Evolutionary conservation across 1,284 basidiomycete genomes (phyloP).

Genomic region (Irpex lacteus): DNA sequence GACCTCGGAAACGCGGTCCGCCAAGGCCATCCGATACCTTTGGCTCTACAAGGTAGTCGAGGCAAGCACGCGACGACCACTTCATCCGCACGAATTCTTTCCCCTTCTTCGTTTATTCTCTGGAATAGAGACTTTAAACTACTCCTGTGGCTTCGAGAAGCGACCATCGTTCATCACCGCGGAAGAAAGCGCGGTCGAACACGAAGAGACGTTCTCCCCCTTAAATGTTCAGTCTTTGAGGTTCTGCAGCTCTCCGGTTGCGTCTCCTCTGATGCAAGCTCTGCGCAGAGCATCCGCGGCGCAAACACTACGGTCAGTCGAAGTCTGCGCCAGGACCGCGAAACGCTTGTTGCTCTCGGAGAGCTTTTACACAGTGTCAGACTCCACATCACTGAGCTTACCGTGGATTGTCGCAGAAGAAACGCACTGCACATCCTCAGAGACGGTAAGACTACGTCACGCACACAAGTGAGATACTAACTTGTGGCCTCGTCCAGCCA

Average conservation of each 20-base stretch:
- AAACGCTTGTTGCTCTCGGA: not conserved
- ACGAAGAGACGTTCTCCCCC: not conserved
- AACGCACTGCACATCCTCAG: slow-evolving; percentile 1
- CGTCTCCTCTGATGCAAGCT: not conserved
- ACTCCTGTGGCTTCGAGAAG: not conserved
- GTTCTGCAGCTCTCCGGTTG: not conserved
- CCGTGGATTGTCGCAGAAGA: not conserved
- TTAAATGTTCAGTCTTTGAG: not conserved
- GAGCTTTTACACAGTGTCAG: not conserved
- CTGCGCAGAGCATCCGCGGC: not conserved
- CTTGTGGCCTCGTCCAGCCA: not conserved
- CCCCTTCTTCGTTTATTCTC: not conserved
- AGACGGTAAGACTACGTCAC: not conserved
- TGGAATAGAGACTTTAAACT: not conserved
- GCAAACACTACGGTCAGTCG: not conserved
- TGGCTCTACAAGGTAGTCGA: slow-evolving; percentile 4
- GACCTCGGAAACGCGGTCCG: not conserved
- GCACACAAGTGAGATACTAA: not conserved
- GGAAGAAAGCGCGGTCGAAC: not conserved
- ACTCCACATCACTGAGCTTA: not conserved
- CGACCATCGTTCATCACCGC: not conserved
- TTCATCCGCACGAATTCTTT: not conserved
- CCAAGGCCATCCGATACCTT: slow-evolving; percentile 4
- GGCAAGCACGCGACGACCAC: not conserved
- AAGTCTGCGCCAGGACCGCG: slow-evolving; percentile 1